Conservation (phyloP, 106 monocot genomes). For the Apostasia ramifera region DNA sequence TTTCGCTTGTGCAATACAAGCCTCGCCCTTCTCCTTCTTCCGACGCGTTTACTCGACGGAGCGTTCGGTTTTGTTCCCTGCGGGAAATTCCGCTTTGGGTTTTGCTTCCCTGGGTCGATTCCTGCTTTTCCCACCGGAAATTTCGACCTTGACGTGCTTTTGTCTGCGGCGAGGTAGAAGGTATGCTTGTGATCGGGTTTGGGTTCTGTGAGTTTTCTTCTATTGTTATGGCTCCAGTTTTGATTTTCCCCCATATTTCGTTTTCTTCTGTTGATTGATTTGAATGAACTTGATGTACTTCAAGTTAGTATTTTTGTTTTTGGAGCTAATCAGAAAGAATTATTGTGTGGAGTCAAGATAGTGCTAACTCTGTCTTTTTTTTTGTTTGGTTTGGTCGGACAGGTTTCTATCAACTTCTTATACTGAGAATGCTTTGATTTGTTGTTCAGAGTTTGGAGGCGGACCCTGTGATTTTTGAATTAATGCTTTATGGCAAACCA, state of each 20-base stretch:
- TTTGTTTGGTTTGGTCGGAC: neutral
- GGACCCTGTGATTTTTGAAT: neutral
- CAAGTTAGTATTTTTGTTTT: neutral
- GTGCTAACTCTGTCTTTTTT: neutral
- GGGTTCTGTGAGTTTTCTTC: too few relatives aligned
- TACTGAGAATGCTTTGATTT: neutral
- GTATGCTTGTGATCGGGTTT: neutral
- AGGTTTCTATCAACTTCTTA: neutral
- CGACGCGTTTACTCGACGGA: neutral
- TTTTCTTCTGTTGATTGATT: neutral
- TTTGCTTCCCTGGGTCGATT: neutral
- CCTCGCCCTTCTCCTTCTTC: neutral
- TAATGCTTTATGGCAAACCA: constrained; percentile 65
- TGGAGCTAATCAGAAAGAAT: too few relatives aligned
- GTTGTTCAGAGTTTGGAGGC: constrained; percentile 8
- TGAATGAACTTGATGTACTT: too few relatives aligned
- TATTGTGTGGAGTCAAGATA: neutral
- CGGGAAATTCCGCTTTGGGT: neutral
- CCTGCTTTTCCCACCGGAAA: constrained; percentile 9
- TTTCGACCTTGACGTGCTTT: constrained; percentile 6
- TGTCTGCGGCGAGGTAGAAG: neutral
- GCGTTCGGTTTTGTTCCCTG: neutral
- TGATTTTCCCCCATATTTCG: neutral
- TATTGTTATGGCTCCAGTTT: too few relatives aligned
- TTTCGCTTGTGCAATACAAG: neutral